Percentiles rank a stretch among this genome's conserved stretches.
phyloP scores from a whole-genome alignment of 2,329 filamentous ascomycete species.

The Alternaria novae-zelandiae region DNA sequence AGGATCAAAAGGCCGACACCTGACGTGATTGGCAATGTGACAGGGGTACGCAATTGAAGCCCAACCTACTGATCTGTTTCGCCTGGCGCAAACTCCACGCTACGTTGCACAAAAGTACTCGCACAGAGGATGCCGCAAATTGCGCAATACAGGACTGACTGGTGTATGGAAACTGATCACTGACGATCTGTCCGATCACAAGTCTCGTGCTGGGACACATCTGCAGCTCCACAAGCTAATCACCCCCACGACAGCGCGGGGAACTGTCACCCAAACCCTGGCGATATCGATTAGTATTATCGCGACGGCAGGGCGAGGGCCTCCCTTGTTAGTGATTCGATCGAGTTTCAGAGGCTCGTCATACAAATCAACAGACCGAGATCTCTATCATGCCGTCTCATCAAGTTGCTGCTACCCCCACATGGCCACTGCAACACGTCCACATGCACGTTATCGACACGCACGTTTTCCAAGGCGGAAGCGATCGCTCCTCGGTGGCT shows the following conservation, averaged over 20 bases:
- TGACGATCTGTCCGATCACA: not conserved
- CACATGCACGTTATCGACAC: constrained; percentile 4
- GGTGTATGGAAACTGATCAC: not conserved
- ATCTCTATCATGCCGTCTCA: constrained; percentile 1
- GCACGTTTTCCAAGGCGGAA: constrained; percentile 14
- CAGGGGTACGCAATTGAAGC: constrained; percentile 1
- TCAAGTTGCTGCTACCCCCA: constrained; percentile 7
- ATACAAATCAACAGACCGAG: not conserved
- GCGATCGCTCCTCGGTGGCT: constrained; percentile 9
- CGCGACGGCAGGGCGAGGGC: not conserved
- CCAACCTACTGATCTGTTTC: not conserved
- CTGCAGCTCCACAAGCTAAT: not conserved
- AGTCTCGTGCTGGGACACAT: constrained; percentile 1
- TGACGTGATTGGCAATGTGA: not conserved
- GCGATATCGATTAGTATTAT: not conserved
- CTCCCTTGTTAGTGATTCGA: not conserved
- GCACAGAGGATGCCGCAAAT: not conserved
- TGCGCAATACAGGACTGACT: constrained; percentile 1
- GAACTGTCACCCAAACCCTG: constrained; percentile 4
- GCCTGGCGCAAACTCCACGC: not conserved
- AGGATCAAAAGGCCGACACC: not conserved
- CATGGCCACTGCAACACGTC: constrained; percentile 1
- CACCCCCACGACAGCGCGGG: constrained; percentile 7
- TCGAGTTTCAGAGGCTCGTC: constrained; percentile 4
- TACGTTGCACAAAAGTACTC: not conserved